Conservation (phyloP, 768 basidiomycete genomes). For the Lactarius akahatsu region DNA sequence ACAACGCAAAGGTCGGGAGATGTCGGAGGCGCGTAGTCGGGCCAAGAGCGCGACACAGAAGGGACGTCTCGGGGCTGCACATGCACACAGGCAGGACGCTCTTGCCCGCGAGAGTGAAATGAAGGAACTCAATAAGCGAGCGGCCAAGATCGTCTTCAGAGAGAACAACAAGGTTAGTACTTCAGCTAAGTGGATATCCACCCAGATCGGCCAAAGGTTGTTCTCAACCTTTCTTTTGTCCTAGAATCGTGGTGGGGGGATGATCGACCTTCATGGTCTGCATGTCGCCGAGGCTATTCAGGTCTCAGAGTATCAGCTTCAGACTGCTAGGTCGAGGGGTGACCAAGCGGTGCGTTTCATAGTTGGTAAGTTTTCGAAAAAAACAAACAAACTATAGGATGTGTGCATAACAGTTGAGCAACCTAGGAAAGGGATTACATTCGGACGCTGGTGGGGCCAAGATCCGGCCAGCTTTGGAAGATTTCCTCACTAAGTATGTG, state of each 20-base stretch:
- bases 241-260: background rate
- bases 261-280: slow-evolving; percentile 19
- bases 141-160: slow-evolving; percentile 7
- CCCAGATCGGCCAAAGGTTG: no score
- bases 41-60: slow-evolving; percentile 6
- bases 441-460: slow-evolving; percentile 10
- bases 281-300: slow-evolving; percentile 4
- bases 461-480: slow-evolving; percentile 17
- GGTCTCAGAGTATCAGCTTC: background rate
- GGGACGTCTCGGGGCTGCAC: background rate
- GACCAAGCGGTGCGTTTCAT: slow-evolving; percentile 15
- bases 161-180: slow-evolving; percentile 19
- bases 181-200: background rate
- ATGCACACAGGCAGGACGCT: background rate
- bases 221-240: background rate
- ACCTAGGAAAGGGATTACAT: slow-evolving; percentile 13
- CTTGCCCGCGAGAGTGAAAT: background rate
- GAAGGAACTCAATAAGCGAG: background rate
- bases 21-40: background rate
- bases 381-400: background rate
- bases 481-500: slow-evolving; percentile 9
- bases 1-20: background rate
- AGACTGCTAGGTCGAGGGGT: background rate
- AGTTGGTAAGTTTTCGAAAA: slow-evolving; percentile 11
- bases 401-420: background rate